Percentiles rank a stretch among this genome's conserved stretches.
These are phyloP conservation scores for Rhizopogon rudus DNA, from an alignment of 768 basidiomycete genomes.

Conservation along the genomic window DNA sequence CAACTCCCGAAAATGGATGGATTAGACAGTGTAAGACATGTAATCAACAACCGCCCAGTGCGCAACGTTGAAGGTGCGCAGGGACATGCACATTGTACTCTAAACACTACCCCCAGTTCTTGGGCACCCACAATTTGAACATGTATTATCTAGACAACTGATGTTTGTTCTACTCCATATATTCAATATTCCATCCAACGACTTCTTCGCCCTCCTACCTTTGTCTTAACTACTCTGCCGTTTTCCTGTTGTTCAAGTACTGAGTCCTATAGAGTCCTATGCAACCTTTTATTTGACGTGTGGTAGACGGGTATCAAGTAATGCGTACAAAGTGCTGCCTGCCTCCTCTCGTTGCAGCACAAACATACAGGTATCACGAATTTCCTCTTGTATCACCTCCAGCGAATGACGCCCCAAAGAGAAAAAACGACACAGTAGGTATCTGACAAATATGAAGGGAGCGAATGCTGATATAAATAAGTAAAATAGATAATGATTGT, in stretches of 20 bases:
- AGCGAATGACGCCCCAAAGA: not conserved
- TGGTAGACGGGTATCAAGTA: not conserved
- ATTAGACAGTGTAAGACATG: not conserved
- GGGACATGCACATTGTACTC: not conserved
- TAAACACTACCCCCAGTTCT: not conserved
- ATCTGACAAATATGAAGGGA: constrained; percentile 1
- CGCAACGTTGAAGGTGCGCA: constrained; percentile 3
- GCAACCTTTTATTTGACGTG: no score
- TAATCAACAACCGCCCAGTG: not conserved
- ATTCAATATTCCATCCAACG: not conserved
- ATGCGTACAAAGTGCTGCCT: no score
- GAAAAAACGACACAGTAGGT: not conserved
- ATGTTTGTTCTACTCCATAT: not conserved
- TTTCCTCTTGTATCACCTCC: not conserved
- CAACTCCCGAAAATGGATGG: constrained; percentile 17
- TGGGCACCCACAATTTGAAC: not conserved
- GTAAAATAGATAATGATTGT: not conserved
- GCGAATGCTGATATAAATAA: constrained; percentile 5
- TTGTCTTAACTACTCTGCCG: no score
- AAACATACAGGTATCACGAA: not conserved
- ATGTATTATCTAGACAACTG: constrained; percentile 2
- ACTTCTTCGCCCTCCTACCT: not conserved
- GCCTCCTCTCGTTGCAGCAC: not conserved
- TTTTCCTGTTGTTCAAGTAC: no score
- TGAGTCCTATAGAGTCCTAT: no score